Base-by-base conservation (phyloP, 78 protist species). In the Isochrysis galbana region DNA sequence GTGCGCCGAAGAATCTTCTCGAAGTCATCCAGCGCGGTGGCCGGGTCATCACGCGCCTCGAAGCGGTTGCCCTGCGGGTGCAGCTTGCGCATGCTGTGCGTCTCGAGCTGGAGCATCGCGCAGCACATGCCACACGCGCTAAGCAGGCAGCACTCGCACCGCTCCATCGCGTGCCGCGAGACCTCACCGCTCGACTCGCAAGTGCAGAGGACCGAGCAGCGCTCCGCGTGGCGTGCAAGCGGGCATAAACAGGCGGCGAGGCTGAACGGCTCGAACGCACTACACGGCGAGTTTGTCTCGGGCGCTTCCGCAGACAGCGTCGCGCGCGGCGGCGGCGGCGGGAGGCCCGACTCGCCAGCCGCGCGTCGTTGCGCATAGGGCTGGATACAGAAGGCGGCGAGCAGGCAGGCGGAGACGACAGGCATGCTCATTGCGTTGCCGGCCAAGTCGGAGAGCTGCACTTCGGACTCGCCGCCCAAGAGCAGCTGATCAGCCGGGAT, bases 401-500 rank as follows among this genome's bases (percentile, higher is more conserved):
- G 80, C 3, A 70, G 5, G 41, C n/a, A 5, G 80, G 80, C 80
- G 41, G 41, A n/a, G 41, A 70, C 80, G 11, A 70, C 80, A 17
- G 80, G 80, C 39, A 70, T 14, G 29, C 29, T 4, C 80, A 70
- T 70, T 5, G 80, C 80, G 41, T 70, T 70, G 39, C 80, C 80
- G 19, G 80, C 80, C 22, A 70, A 41, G 41, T 70, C 80, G 34
- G 80, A 70, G 42, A 70, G 80, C 41, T 70, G 80, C 41, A 70
- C 80, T 41, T 70, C 80, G 32, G 80, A n/a, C 41, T 70, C 80
- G 5, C 42, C 21, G 1, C 80, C 80, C 0, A 70, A 41, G 36
- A 70, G 80, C 80, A 70, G 80, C 80, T 70, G 5, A 41, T 70
- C 80, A 23, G 80, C 41, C 80, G 80, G 80, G 39, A 70, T 70